phyloP scores from a whole-genome alignment of 306 rosid species.

The Biancaea sappan region DNA sequence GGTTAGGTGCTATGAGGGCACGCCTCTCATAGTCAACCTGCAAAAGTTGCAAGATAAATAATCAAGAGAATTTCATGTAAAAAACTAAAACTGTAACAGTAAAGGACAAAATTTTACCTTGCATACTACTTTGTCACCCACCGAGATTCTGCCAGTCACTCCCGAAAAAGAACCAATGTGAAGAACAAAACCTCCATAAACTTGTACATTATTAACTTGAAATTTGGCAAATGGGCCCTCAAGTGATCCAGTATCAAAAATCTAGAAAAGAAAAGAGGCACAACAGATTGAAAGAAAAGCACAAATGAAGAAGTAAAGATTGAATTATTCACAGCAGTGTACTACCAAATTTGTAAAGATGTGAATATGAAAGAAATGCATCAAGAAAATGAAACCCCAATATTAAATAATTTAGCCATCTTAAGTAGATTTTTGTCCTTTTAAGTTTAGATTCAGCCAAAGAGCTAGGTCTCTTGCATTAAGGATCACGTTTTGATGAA shows the following conservation, averaged over 20 bases:
- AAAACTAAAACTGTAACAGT: neutral
- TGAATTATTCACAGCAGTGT: neutral
- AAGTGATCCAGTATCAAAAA: constrained; percentile 89
- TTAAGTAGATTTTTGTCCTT: neutral
- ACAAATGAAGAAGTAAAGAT: neutral
- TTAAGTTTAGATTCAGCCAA: neutral
- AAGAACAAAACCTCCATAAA: constrained; percentile 81
- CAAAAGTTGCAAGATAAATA: constrained; percentile 30
- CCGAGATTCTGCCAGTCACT: constrained; percentile 56
- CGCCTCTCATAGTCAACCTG: constrained; percentile 96
- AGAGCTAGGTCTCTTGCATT: neutral
- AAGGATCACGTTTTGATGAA: constrained; percentile 3
- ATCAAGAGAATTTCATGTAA: neutral
- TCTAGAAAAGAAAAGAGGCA: constrained; percentile 42
- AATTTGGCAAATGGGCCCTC: constrained; percentile 63
- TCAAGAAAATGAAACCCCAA: neutral
- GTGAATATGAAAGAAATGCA: neutral
- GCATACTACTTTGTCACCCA: constrained; percentile 78
- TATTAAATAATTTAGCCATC: neutral
- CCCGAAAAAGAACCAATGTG: constrained; percentile 76
- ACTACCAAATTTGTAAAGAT: neutral
- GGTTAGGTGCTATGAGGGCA: constrained; percentile 83
- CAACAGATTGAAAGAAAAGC: constrained; percentile 7
- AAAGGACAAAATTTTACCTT: constrained; percentile 54
- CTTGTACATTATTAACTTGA: constrained; percentile 83